Evolutionary conservation across 352 stramenopile species (phyloP).

Genomic region (Pythium utonaiense): DNA sequence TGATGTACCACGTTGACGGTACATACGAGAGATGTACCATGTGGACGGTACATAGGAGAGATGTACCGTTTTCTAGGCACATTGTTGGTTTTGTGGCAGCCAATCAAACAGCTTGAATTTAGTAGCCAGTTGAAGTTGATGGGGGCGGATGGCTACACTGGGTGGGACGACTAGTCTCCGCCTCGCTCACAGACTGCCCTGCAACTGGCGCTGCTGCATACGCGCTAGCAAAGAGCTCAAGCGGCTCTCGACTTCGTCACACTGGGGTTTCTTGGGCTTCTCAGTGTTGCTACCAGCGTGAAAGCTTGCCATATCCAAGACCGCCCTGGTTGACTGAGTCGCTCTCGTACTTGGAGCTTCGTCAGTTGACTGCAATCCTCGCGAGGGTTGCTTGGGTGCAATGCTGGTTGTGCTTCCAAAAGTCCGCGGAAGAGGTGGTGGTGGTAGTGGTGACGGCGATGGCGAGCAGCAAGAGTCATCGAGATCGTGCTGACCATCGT

Average conservation of each 20-base stretch:
- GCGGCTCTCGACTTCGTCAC: constrained; percentile 11
- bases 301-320: background rate
- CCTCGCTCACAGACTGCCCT: background rate
- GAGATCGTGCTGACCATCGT: constrained; percentile 9
- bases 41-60: background rate
- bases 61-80: constrained; percentile 14
- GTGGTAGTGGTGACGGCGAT: constrained; percentile 21
- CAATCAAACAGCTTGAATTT: background rate
- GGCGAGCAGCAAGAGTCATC: constrained; percentile 2
- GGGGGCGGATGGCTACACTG: background rate
- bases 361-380: background rate
- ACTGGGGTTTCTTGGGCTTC: background rate
- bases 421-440: constrained; percentile 14
- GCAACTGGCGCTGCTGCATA: constrained; percentile 14
- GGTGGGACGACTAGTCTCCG: background rate
- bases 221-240: constrained; percentile 12
- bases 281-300: background rate
- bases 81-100: background rate
- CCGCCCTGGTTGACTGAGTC: background rate
- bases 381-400: background rate
- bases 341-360: no score
- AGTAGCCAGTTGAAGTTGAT: constrained; percentile 12
- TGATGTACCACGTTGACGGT: background rate
- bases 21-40: constrained; percentile 6
- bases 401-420: background rate